Evolutionary conservation across 164 flowering plant species (phyloP), one percentile per base, ranked within the genome.

Genomic region (Nelumbo lutea): DNA sequence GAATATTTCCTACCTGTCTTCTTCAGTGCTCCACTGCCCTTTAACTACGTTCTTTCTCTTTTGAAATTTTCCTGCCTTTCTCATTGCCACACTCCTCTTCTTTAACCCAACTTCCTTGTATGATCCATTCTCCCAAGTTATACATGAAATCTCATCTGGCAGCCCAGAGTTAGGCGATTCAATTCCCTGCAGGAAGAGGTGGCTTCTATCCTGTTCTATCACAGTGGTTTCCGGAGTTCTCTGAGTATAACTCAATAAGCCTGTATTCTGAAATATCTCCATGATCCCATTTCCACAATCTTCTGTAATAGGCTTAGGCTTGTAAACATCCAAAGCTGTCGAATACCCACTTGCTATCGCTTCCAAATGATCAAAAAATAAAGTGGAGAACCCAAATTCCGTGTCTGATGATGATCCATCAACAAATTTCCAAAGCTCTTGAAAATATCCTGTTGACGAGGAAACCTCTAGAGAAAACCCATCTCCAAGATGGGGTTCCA

Each of bases 1-100:
- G 65, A 57, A 52, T 14, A 15, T 13, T 44, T 50, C 39, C 44
- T 74, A 89, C 98, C 93, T 89, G 69, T 91, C 98, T 85, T 95
- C 98, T 62, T 90, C 96, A 51, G 53, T 48, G 0, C 85, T 83
- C 97, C 97, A 91, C 75, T 91, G 96, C 9, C 93, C 98, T 74
- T 87, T 95, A 60, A 85, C 74, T 9, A 76, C 65, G 68, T 78
- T 80, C 11, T 79, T 13, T 68, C 72, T 85, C 78, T 82, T 80
- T 2, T 73, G 70, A 62, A 56, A 73, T 76, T 79, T 84, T 64
- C 56, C 62, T n/a, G 69, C 50, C 59, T 57, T 83, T 71, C 61
- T 80, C 48, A 59, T 9, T 5, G 75, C 48, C 64, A 65, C 55
- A 46, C 47, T 71, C 47, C 60, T 73, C 50, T 46, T 71, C 6